These are phyloP conservation scores for Vigna nakashimae DNA, from an alignment of 306 rosid species.

Conservation along the genomic window DNA sequence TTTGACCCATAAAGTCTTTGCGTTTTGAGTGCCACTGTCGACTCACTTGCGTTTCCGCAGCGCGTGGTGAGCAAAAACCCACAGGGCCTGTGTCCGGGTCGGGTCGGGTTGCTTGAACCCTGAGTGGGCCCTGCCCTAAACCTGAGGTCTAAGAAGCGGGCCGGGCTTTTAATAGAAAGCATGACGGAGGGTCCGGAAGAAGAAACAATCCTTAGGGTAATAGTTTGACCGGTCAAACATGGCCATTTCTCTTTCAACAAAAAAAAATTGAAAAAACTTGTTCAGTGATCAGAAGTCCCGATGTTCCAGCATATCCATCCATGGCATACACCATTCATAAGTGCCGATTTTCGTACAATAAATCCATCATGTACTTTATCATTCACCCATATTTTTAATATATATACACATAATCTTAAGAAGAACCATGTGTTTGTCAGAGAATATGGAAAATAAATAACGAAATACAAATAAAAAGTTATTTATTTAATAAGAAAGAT, in stretches of 20 bases:
- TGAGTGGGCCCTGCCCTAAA: constrained; percentile 35
- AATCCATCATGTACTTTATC: neutral
- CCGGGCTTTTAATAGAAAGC: constrained; percentile 22
- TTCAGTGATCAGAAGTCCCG: neutral
- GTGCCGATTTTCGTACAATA: constrained; percentile 13
- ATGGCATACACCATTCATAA: neutral
- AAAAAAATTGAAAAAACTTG: constrained; percentile 5
- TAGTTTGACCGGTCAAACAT: constrained; percentile 41
- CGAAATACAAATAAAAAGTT: too few species aligned
- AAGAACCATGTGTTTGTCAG: too few species aligned
- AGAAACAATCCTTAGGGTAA: neutral
- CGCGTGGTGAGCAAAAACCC: constrained; percentile 23
- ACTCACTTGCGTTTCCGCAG: constrained; percentile 1
- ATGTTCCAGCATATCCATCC: neutral
- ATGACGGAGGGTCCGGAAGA: constrained; percentile 30
- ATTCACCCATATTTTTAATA: neutral
- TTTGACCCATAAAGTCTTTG: constrained; percentile 49
- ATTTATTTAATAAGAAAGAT: too few species aligned
- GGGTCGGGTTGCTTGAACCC: constrained; percentile 17
- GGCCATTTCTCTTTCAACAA: constrained; percentile 17
- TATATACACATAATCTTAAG: neutral
- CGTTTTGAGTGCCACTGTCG: constrained; percentile 11
- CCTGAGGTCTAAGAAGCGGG: constrained; percentile 40
- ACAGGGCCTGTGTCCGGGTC: neutral
- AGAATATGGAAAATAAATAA: too few species aligned